A percentile compares a stretch with the other conserved stretches of the same genome.
Evolutionary conservation across 495 filamentous ascomycete species (phyloP).

Genomic region (Wilcoxina mikolae): DNA sequence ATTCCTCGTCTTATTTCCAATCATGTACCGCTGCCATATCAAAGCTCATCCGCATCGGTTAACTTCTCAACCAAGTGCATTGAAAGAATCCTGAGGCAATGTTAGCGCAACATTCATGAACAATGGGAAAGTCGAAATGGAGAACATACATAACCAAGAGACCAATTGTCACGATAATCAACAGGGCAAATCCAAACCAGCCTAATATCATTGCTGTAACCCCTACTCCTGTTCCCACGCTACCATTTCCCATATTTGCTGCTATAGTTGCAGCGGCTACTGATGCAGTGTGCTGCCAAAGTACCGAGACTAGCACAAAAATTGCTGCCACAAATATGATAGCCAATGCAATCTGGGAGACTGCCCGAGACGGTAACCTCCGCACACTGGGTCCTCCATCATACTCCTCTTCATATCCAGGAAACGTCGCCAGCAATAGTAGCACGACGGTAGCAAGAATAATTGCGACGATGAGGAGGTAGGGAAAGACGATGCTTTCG

Average conservation of each 20-base stretch:
- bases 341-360: slow-evolving; percentile 58
- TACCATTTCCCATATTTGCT: slow-evolving; percentile 90
- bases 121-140: neutral
- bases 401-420: slow-evolving; percentile 64
- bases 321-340: slow-evolving; percentile 68
- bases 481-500: slow-evolving; percentile 68
- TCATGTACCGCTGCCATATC: too few species aligned
- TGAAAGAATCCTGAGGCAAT: slow-evolving; percentile 22
- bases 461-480: slow-evolving; percentile 67
- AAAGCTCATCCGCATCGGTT: slow-evolving; percentile 23
- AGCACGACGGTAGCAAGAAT: slow-evolving; percentile 66
- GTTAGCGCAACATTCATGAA: slow-evolving; percentile 5
- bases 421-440: slow-evolving; percentile 63
- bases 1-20: too few species aligned
- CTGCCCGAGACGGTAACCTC: slow-evolving; percentile 59
- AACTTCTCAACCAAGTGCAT: slow-evolving; percentile 29
- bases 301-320: slow-evolving; percentile 59
- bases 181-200: slow-evolving; percentile 85
- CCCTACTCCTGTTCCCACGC: slow-evolving; percentile 74
- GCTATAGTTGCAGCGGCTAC: slow-evolving; percentile 86
- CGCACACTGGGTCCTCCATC: slow-evolving; percentile 46
- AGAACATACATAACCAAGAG: slow-evolving; percentile 60
- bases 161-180: slow-evolving; percentile 89
- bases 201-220: slow-evolving; percentile 88
- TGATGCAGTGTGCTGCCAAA: slow-evolving; percentile 81